Evolutionary conservation across 139 green algal species (phyloP).

Genomic region (Chlorella sp.): DNA sequence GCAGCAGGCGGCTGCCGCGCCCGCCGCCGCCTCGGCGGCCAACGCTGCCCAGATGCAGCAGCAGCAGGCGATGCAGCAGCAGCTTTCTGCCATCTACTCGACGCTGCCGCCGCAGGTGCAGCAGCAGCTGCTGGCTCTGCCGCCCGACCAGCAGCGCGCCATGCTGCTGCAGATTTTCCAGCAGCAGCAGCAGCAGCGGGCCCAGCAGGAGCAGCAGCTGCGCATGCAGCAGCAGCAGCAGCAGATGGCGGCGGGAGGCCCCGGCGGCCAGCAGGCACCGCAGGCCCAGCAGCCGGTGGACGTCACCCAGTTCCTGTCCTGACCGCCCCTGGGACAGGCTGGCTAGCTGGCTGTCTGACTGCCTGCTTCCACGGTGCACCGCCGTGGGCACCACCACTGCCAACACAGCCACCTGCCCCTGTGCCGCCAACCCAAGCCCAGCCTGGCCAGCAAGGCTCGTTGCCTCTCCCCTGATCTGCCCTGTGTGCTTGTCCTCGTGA

Average conservation of each 20-base stretch:
- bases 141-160: conserved; percentile 30
- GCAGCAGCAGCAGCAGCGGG: conserved; percentile 33
- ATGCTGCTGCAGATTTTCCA: conserved; percentile 37
- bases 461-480: not conserved
- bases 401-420: not conserved
- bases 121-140: conserved; percentile 33
- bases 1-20: not conserved
- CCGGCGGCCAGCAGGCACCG: not conserved
- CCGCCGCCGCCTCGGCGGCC: not conserved
- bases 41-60: conserved; percentile 19
- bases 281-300: conserved; percentile 32
- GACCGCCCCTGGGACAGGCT: not conserved
- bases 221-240: conserved; percentile 43
- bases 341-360: too few relatives aligned
- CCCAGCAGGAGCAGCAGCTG: conserved; percentile 18
- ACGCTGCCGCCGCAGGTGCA: conserved; percentile 14
- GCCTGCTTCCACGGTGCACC: too few relatives aligned
- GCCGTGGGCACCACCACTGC: too few relatives aligned
- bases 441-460: not conserved
- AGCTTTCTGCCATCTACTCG: conserved; percentile 24
- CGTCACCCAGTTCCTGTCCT: conserved; percentile 32
- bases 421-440: too few relatives aligned
- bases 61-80: conserved; percentile 32
- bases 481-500: too few relatives aligned
- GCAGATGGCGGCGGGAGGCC: conserved; percentile 1